These are phyloP conservation scores for Termitomyces sp. DNA, from an alignment of 768 basidiomycete species.

Conservation along the genomic window DNA sequence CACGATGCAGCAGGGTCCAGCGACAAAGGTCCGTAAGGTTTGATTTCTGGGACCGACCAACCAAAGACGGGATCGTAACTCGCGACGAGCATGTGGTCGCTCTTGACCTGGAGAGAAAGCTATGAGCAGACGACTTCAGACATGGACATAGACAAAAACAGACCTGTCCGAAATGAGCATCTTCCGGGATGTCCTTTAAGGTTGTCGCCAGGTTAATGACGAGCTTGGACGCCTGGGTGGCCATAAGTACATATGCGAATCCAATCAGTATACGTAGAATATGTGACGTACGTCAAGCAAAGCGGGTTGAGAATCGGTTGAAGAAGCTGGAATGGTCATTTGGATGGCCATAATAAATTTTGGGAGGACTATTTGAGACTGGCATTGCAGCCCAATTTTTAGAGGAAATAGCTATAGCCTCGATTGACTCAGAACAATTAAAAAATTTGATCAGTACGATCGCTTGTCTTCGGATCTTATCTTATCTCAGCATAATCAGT, in stretches of 20 bases:
- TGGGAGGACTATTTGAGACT: neutral
- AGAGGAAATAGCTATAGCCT: neutral
- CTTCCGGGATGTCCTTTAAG: slow-evolving; percentile 48
- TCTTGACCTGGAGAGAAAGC: slow-evolving; percentile 36
- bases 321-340: slow-evolving; percentile 1
- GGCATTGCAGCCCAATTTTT: neutral
- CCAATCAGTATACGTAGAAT: neutral
- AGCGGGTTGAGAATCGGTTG: slow-evolving; percentile 1
- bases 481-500: slow-evolving; percentile 13
- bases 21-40: slow-evolving; percentile 62
- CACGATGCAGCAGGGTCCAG: slow-evolving; percentile 72
- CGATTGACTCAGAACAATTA: neutral
- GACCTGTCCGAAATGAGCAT: slow-evolving; percentile 55
- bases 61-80: slow-evolving; percentile 58
- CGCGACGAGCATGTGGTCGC: slow-evolving; percentile 74
- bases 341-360: slow-evolving; percentile 15
- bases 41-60: slow-evolving; percentile 70
- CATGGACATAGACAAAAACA: slow-evolving; percentile 8
- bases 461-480: neutral
- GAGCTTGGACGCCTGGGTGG: slow-evolving; percentile 48
- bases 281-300: slow-evolving; percentile 15
- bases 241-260: neutral
- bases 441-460: neutral
- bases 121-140: neutral
- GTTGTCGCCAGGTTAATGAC: slow-evolving; percentile 37